Evolutionary conservation across 495 filamentous ascomycete species (phyloP).

Genomic region (Mycothermus thermophilus): DNA sequence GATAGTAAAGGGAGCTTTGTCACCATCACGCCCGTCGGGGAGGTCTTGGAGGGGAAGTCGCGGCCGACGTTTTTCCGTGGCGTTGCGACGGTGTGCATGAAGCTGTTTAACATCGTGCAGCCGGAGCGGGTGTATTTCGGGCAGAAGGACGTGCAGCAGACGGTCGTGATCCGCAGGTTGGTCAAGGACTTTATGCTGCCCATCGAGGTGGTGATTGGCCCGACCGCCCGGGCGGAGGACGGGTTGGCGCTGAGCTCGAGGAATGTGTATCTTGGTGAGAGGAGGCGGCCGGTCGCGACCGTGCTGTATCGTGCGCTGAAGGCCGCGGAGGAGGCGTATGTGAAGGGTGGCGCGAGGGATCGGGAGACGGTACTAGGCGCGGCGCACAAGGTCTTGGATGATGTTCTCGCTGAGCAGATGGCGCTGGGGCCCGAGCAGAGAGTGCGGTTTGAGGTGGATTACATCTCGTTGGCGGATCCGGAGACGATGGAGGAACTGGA

Average conservation of each 20-base stretch:
- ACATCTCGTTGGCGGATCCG: slow-evolving; percentile 76
- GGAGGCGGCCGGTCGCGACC: slow-evolving; percentile 56
- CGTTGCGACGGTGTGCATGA: slow-evolving; percentile 93
- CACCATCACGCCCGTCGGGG: slow-evolving; percentile 72
- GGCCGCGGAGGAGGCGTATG: slow-evolving; percentile 57
- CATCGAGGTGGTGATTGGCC: slow-evolving; percentile 56
- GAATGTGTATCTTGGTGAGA: slow-evolving; percentile 79
- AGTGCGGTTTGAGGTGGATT: slow-evolving; percentile 71
- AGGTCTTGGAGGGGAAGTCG: slow-evolving; percentile 66
- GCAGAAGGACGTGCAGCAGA: slow-evolving; percentile 97
- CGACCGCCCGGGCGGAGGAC: slow-evolving; percentile 63
- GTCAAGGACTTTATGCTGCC: slow-evolving; percentile 79
- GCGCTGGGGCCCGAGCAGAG: slow-evolving; percentile 45
- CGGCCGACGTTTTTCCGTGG: slow-evolving; percentile 94
- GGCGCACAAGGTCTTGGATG: slow-evolving; percentile 40
- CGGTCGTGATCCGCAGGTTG: slow-evolving; percentile 74
- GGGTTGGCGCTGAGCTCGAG: slow-evolving; percentile 88
- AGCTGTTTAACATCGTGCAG: slow-evolving; percentile 83
- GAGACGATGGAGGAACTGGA: slow-evolving; percentile 64
- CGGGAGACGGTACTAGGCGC: slow-evolving; percentile 54
- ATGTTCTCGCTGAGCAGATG: slow-evolving; percentile 46
- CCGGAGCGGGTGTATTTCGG: slow-evolving; percentile 91
- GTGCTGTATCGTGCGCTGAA: slow-evolving; percentile 54
- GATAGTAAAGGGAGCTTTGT: slow-evolving; percentile 77
- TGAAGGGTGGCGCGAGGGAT: slow-evolving; percentile 33